These are phyloP conservation scores for Lenzites betulinus DNA, from an alignment of 768 basidiomycete species.

Conservation along the genomic window DNA sequence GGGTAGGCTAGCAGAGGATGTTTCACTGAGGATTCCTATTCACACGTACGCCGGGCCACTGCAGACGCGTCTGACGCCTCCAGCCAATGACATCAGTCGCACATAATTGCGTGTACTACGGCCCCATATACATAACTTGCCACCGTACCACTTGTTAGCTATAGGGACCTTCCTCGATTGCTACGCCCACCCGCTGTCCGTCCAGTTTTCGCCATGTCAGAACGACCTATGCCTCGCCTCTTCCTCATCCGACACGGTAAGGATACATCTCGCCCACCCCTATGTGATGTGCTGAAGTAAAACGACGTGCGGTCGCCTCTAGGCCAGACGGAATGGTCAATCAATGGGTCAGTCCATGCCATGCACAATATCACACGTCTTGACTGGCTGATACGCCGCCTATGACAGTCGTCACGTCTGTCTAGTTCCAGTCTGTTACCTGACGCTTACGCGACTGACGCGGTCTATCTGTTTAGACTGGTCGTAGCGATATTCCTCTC, in stretches of 20 bases:
- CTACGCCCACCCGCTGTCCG: not conserved
- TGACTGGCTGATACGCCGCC: conserved; percentile 14
- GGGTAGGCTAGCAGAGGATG: not conserved
- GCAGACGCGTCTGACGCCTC: not conserved
- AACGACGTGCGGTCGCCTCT: not conserved
- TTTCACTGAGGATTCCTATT: not conserved
- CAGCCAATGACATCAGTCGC: conserved; percentile 9
- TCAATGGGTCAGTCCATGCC: conserved; percentile 63
- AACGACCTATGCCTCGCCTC: conserved; percentile 47
- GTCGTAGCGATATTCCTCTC: conserved; percentile 84
- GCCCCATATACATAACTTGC: no score
- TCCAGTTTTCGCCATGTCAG: conserved; percentile 11
- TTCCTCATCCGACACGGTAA: conserved; percentile 56
- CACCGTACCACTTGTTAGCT: not conserved
- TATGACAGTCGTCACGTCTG: conserved; percentile 61
- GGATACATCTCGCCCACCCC: not conserved
- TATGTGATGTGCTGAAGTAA: not conserved
- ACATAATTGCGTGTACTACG: not conserved
- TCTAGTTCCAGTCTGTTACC: conserved; percentile 11
- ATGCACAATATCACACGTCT: conserved; percentile 7
- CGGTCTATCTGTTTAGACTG: conserved; percentile 58
- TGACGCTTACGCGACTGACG: conserved; percentile 2
- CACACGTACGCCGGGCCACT: conserved; percentile 16
- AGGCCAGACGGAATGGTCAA: conserved; percentile 96
- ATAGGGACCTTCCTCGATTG: not conserved